A percentile compares a stretch with the other conserved stretches of the same genome.
Evolutionary conservation across 345 rosid species (phyloP).

Genomic region (Bretschneidera sinensis): DNA sequence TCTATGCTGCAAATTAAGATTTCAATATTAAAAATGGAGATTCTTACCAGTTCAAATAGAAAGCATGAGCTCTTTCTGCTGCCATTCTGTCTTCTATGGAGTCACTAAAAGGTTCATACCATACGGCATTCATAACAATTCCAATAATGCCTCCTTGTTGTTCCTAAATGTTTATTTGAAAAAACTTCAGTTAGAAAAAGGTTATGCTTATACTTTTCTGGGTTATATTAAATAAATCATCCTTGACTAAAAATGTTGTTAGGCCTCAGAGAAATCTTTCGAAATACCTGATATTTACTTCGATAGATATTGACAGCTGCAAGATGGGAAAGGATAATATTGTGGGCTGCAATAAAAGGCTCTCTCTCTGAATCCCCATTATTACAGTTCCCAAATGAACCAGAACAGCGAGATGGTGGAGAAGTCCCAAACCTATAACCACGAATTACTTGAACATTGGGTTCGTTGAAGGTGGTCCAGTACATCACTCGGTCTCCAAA

Average conservation of each 20-base stretch:
- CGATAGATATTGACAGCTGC: conserved; percentile 47
- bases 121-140: conserved; percentile 45
- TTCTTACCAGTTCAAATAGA: conserved; percentile 56
- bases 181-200: too few species aligned
- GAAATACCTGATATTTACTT: conserved; percentile 44
- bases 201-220: too few species aligned
- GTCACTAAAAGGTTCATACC: conserved; percentile 58
- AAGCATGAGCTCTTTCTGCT: conserved; percentile 55
- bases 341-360: conserved; percentile 58
- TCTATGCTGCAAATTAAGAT: neutral
- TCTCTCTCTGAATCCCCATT: conserved; percentile 46
- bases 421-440: conserved; percentile 47
- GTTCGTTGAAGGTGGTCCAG: conserved; percentile 66
- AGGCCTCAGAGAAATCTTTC: neutral
- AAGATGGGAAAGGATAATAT: conserved; percentile 56
- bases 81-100: conserved; percentile 48
- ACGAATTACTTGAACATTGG: conserved; percentile 40
- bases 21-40: neutral
- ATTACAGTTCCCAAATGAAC: conserved; percentile 47
- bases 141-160: conserved; percentile 57
- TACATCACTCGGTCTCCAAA: conserved; percentile 57
- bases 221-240: neutral
- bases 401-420: conserved; percentile 65
- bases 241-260: neutral
- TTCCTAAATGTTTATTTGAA: conserved; percentile 20